These are phyloP conservation scores for Scedosporium apiospermum DNA, from an alignment of 2,329 filamentous ascomycete genomes.

Conservation along the genomic window DNA sequence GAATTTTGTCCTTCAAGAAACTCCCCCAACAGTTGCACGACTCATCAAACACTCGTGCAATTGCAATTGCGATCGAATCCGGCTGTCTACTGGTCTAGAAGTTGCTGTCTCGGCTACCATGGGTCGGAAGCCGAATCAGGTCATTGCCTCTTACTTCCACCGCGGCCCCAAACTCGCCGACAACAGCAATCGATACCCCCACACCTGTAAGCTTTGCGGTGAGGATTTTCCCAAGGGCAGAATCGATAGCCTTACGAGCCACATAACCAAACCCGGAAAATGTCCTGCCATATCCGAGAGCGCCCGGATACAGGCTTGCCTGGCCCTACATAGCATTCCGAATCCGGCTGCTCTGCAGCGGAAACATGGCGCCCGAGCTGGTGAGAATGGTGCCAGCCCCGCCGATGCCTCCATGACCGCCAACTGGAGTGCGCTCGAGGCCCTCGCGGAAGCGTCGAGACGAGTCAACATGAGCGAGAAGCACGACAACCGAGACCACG, in stretches of 20 bases:
- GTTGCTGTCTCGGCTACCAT: constrained; percentile 31
- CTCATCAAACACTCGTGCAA: neutral
- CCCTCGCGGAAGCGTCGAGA: constrained; percentile 78
- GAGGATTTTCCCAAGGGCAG: constrained; percentile 86
- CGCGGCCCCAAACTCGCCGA: constrained; percentile 79
- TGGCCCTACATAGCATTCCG: constrained; percentile 62
- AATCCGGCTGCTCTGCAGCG: constrained; percentile 30
- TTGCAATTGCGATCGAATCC: neutral
- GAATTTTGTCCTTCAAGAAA: constrained; percentile 1
- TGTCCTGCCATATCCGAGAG: constrained; percentile 69
- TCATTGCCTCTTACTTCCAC: constrained; percentile 83
- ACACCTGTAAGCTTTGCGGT: constrained; percentile 81
- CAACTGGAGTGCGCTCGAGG: constrained; percentile 74
- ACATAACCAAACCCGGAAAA: constrained; percentile 63
- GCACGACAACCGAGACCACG: constrained; percentile 26
- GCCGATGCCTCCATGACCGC: constrained; percentile 29
- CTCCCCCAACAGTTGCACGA: constrained; percentile 3
- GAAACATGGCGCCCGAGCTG: constrained; percentile 13
- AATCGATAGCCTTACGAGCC: constrained; percentile 70
- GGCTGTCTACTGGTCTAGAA: neutral
- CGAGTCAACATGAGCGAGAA: constrained; percentile 62
- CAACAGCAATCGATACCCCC: constrained; percentile 83
- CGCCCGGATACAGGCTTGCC: constrained; percentile 65
- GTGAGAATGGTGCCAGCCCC: neutral
- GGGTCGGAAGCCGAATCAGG: constrained; percentile 74